phyloP scores from a whole-genome alignment of 371 early-diverging fungal species.

The Thermomucor indicae-seudaticae region DNA sequence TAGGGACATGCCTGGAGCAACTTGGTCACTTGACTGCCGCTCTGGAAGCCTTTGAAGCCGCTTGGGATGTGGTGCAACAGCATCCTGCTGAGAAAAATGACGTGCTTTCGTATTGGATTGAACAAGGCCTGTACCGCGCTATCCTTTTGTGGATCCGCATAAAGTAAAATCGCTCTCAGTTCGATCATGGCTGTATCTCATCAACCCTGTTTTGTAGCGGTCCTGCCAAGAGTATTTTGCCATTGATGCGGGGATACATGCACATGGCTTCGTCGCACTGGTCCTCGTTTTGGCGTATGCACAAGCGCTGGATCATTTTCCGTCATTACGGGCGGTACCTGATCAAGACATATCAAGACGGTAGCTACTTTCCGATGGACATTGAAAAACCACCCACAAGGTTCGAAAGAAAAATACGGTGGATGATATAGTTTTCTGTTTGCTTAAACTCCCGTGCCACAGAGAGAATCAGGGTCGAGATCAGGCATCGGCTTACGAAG shows the following conservation, averaged over 20 bases:
- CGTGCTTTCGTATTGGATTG: slow-evolving; percentile 60
- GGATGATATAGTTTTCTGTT: neutral
- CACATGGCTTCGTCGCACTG: slow-evolving; percentile 26
- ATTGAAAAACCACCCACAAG: too few species aligned
- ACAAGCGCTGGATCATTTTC: slow-evolving; percentile 46
- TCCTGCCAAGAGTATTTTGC: slow-evolving; percentile 23
- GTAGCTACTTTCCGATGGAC: slow-evolving; percentile 22
- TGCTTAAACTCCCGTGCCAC: neutral
- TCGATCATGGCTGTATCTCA: too few species aligned
- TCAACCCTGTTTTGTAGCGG: slow-evolving; percentile 42
- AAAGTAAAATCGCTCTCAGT: too few species aligned
- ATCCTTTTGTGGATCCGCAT: slow-evolving; percentile 48
- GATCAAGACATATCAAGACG: slow-evolving; percentile 18
- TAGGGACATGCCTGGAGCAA: slow-evolving; percentile 51
- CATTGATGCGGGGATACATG: slow-evolving; percentile 25
- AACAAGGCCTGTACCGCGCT: slow-evolving; percentile 67
- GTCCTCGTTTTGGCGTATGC: slow-evolving; percentile 40
- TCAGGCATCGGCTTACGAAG: slow-evolving; percentile 11
- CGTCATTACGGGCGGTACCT: slow-evolving; percentile 37
- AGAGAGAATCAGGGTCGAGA: neutral
- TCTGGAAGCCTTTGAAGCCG: slow-evolving; percentile 50
- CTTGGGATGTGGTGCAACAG: slow-evolving; percentile 34
- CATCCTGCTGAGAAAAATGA: slow-evolving; percentile 48
- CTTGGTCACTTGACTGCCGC: slow-evolving; percentile 45
- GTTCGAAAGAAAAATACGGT: too few species aligned